Percentiles rank a stretch among this genome's conserved stretches.
These are phyloP conservation scores for Anaeramoeba flamelloides DNA, from an alignment of 78 protist genomes.

Conservation along the genomic window DNA sequence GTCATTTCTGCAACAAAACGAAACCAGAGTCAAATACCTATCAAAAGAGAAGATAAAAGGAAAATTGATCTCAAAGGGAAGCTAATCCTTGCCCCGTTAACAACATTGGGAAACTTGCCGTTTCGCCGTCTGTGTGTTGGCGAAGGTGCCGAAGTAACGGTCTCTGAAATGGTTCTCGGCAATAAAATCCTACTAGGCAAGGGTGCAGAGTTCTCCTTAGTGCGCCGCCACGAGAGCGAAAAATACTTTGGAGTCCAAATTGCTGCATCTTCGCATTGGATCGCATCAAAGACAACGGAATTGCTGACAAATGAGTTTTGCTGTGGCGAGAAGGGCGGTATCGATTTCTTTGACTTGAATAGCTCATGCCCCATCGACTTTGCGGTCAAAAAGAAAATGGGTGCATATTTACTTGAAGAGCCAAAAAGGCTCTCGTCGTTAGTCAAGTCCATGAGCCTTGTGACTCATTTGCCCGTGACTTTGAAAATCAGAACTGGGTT, in stretches of 20 bases:
- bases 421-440: constrained; percentile 11
- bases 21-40: no score
- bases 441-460: constrained; percentile 5
- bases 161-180: constrained; percentile 77
- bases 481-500: constrained; percentile 72
- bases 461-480: constrained; percentile 38
- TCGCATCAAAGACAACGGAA: not conserved
- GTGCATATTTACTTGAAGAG: constrained; percentile 45
- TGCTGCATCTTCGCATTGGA: constrained; percentile 27
- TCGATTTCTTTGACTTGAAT: no score
- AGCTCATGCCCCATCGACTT: constrained; percentile 84
- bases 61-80: constrained; percentile 50
- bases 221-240: constrained; percentile 55
- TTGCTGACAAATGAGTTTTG: not conserved
- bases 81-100: constrained; percentile 83
- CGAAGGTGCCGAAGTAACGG: constrained; percentile 60
- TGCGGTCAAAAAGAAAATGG: constrained; percentile 41
- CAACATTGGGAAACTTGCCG: constrained; percentile 95
- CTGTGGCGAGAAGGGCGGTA: no score
- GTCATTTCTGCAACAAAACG: no score
- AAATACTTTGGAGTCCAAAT: constrained; percentile 79
- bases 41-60: not conserved
- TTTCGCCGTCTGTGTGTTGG: constrained; percentile 69
- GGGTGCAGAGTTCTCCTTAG: constrained; percentile 28
- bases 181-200: constrained; percentile 3